Conservation (phyloP, 306 rosid species). For the Acacia melanoxylon region DNA sequence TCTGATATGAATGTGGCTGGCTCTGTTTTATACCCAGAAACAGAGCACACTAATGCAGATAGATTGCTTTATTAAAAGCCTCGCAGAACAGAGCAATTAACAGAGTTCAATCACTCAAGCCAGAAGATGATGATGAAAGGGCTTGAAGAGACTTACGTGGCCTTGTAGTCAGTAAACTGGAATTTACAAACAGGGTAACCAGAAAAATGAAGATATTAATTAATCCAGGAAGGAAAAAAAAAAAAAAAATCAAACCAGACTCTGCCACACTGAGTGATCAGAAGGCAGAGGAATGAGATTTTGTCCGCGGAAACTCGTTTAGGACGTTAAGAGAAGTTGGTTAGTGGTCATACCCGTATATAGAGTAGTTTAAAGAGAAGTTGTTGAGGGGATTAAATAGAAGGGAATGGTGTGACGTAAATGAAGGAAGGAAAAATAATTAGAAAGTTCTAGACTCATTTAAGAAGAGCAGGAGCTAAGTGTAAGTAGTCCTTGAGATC, state of each 20-base stretch:
- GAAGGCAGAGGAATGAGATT: slow-evolving; percentile 18
- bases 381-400: slow-evolving; percentile 21
- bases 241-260: neutral
- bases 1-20: no score
- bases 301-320: slow-evolving; percentile 39
- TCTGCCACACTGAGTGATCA: neutral
- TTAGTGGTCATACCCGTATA: no score
- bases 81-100: neutral
- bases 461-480: slow-evolving; percentile 1
- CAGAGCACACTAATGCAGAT: neutral
- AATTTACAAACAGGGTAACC: neutral
- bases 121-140: neutral
- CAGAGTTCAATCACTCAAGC: neutral
- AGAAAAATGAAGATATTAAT: neutral
- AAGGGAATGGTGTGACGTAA: neutral
- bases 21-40: no score
- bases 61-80: neutral
- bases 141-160: neutral
- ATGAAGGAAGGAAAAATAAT: neutral
- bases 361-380: neutral
- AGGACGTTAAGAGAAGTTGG: no score
- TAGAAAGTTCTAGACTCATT: slow-evolving; percentile 54
- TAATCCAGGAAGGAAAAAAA: neutral
- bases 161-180: neutral
- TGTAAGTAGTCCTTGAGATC: slow-evolving; percentile 17